These are phyloP conservation scores for Blumeriella jaapii DNA, from an alignment of 2,329 filamentous ascomycete genomes.

Conservation along the genomic window DNA sequence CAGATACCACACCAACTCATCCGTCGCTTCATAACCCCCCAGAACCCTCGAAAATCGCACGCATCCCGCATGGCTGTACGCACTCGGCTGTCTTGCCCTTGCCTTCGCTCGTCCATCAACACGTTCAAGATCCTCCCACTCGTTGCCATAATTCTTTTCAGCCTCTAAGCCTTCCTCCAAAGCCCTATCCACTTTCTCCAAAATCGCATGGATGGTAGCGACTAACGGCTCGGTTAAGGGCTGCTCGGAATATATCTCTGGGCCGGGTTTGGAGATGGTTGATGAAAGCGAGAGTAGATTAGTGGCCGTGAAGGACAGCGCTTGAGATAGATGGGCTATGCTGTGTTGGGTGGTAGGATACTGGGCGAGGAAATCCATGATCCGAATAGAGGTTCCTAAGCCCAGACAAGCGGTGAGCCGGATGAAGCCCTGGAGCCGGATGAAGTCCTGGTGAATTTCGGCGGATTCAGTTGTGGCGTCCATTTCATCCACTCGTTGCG, in stretches of 20 bases:
- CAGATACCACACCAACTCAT: not conserved
- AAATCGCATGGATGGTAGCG: not conserved
- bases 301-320: not conserved
- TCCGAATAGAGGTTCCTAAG: not conserved
- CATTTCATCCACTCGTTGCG: no score
- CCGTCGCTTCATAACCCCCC: not conserved
- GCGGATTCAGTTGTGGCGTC: no score
- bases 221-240: not conserved
- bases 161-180: not conserved
- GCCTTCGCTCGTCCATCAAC: not conserved
- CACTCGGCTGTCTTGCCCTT: not conserved
- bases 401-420: conserved; percentile 1
- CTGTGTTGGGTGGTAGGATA: not conserved
- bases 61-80: not conserved
- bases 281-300: not conserved
- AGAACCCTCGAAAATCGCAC: not conserved
- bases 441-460: not conserved
- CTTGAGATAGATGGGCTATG: not conserved
- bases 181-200: not conserved
- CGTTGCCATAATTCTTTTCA: conserved; percentile 1
- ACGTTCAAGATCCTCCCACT: not conserved
- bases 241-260: not conserved
- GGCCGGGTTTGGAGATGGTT: not conserved
- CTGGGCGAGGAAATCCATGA: not conserved
- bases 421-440: not conserved